Conservation (phyloP, 2,329 filamentous ascomycete species). For the Aaosphaeria arxii region DNA sequence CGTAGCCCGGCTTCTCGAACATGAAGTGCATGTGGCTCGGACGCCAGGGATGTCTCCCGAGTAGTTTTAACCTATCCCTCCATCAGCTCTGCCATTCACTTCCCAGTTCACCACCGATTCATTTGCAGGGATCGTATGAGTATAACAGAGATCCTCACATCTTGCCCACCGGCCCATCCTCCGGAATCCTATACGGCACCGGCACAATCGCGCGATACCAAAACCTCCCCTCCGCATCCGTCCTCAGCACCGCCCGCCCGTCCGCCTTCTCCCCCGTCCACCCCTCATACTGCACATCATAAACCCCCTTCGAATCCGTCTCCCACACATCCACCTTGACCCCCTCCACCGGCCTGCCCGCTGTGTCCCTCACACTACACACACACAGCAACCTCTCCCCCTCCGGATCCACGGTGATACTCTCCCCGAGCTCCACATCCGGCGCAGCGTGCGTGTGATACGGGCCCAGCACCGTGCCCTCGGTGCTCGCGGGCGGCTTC, state of each 20-base stretch:
- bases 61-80: constrained; percentile 7
- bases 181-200: constrained; percentile 80
- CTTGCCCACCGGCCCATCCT: constrained; percentile 68
- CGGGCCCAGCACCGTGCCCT: constrained; percentile 77
- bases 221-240: constrained; percentile 69
- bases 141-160: constrained; percentile 7
- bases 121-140: too few relatives aligned
- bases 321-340: constrained; percentile 84
- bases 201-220: constrained; percentile 85
- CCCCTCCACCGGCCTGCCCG: constrained; percentile 59
- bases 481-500: constrained; percentile 66
- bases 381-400: constrained; percentile 70
- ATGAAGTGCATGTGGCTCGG: constrained; percentile 52
- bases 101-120: too few relatives aligned
- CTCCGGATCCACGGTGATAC: constrained; percentile 65
- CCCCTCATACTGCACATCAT: constrained; percentile 74
- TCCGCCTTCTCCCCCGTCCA: constrained; percentile 57
- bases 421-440: constrained; percentile 52
- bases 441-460: constrained; percentile 81
- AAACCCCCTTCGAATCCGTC: constrained; percentile 75
- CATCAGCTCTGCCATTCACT: background rate
- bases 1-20: constrained; percentile 59
- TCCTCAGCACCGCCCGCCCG: constrained; percentile 68
- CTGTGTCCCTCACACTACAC: constrained; percentile 67
- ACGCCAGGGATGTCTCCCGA: constrained; percentile 35